Conservation (phyloP, 1,284 basidiomycete genomes). For the Ustilago bromivora region DNA sequence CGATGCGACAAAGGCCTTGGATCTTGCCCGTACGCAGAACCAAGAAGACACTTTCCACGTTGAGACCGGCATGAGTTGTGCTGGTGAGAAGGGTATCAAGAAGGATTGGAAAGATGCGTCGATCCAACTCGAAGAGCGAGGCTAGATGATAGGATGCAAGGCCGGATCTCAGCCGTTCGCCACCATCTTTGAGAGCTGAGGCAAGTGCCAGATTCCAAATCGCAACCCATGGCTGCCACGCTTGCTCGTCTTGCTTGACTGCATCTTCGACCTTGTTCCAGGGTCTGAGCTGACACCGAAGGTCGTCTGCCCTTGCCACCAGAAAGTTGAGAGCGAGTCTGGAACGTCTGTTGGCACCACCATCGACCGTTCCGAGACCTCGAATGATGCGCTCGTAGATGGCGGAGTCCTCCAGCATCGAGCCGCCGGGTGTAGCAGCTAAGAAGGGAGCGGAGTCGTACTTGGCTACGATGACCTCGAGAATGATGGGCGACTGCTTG, state of each 20-base stretch:
- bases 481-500: slow-evolving; percentile 46
- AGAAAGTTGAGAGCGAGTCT: slow-evolving; percentile 40
- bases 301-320: slow-evolving; percentile 27
- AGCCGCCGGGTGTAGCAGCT: slow-evolving; percentile 11
- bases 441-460: slow-evolving; percentile 45
- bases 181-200: slow-evolving; percentile 31
- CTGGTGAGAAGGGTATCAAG: slow-evolving; percentile 31
- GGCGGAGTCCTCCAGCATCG: slow-evolving; percentile 12
- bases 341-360: slow-evolving; percentile 40
- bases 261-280: slow-evolving; percentile 5
- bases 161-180: slow-evolving; percentile 43
- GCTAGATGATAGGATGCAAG: slow-evolving; percentile 50
- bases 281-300: slow-evolving; percentile 23
- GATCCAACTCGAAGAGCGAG: slow-evolving; percentile 44
- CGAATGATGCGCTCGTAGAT: slow-evolving; percentile 53
- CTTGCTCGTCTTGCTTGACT: background rate
- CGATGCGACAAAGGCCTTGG: slow-evolving; percentile 43
- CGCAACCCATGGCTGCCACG: slow-evolving; percentile 30
- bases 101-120: slow-evolving; percentile 35
- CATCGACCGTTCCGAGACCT: slow-evolving; percentile 45
- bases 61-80: slow-evolving; percentile 14
- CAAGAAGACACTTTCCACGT: slow-evolving; percentile 47
- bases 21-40: slow-evolving; percentile 39
- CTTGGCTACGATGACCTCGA: slow-evolving; percentile 44
- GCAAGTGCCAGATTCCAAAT: slow-evolving; percentile 33